Evolutionary conservation across 495 filamentous ascomycete species (phyloP).

Genomic region (Aspergillus olivimuriae): DNA sequence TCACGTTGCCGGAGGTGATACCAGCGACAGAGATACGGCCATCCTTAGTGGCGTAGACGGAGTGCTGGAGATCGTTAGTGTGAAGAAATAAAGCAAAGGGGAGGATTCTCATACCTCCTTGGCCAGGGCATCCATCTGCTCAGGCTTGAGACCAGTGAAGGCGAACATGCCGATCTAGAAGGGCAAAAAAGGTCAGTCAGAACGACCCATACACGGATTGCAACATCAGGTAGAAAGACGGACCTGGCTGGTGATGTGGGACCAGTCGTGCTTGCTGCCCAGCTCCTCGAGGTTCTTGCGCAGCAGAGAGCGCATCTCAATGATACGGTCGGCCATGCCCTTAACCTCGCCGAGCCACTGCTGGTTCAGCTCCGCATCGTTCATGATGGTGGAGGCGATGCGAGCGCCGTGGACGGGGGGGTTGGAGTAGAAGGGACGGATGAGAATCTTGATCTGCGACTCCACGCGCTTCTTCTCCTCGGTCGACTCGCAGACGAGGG

Average conservation of each 20-base stretch:
- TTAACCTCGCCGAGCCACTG: slow-evolving; percentile 98
- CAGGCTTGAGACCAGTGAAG: slow-evolving; percentile 87
- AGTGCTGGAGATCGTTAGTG: too few relatives aligned
- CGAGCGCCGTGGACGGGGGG: slow-evolving; percentile 94
- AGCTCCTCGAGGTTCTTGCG: slow-evolving; percentile 91
- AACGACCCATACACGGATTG: not conserved
- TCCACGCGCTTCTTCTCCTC: slow-evolving; percentile 96
- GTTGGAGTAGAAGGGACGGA: slow-evolving; percentile 97
- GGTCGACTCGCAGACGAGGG: slow-evolving; percentile 71
- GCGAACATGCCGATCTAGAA: slow-evolving; percentile 99
- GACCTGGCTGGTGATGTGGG: slow-evolving; percentile 90
- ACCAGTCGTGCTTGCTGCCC: slow-evolving; percentile 94
- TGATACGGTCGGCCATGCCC: slow-evolving; percentile 98
- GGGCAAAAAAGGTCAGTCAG: slow-evolving; percentile 5
- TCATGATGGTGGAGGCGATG: slow-evolving; percentile 88
- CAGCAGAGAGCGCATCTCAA: slow-evolving; percentile 89
- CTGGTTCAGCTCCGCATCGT: slow-evolving; percentile 75
- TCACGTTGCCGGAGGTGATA: slow-evolving; percentile 89
- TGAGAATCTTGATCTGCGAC: slow-evolving; percentile 96
- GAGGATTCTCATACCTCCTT: slow-evolving; percentile 58
- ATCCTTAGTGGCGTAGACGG: slow-evolving; percentile 96
- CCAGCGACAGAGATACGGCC: slow-evolving; percentile 96
- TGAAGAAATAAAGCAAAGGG: not conserved
- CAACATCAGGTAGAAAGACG: not conserved
- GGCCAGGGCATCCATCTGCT: slow-evolving; percentile 87